Base-by-base conservation (phyloP, 2,329 filamentous ascomycete species). In the Didymella segeticola region DNA sequence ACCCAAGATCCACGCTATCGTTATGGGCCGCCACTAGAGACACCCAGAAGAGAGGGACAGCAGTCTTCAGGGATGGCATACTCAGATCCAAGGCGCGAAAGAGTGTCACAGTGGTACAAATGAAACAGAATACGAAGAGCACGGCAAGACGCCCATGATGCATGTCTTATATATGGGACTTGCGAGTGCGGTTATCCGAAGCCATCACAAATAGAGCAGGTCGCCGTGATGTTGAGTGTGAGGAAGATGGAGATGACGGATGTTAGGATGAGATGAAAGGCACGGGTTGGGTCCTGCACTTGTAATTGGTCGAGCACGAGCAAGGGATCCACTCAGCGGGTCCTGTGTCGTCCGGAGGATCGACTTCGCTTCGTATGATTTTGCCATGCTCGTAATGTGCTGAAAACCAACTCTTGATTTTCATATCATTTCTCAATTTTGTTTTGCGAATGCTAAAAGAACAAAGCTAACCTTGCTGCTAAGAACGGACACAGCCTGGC, bases 1-100 rank as follows among this genome's bases (percentile, higher is more conserved):
- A 77, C 12, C 49, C 47, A 17, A 73, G 20, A 51, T 73, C 66
- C 11, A 71, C 47, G 11, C 54, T 62, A 1, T n/a, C 17, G 31
- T 62, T 66, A 17, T 67, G 61, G 0, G 53, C 57, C 4, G 36
- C 29, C 1, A 39, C 51, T 5, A 60, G 26, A 19, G 67, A 56
- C 11, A 64, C 42, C 56, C 62, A 66, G 2, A 66, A 15, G 10
- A 68, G 33, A 4, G 67, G 42, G 17, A 63, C 11, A 7, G 67
- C 31, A 15, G 50, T 52, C 23, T 48, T 65, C 0, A 59, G 46
- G 30, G 47, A 57, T 12, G 34, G 33, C 70, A 72, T 72, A 8
- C 34, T 31, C 11, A 43, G 17, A 14, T 60, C 38, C 10, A 63
- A 33, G n/a, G 62, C 47, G 51, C 57, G 57, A 49, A 61, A 55